phyloP scores from a whole-genome alignment of 192 early-diverging fungal genomes.

The Dimargaris cristalligena region DNA sequence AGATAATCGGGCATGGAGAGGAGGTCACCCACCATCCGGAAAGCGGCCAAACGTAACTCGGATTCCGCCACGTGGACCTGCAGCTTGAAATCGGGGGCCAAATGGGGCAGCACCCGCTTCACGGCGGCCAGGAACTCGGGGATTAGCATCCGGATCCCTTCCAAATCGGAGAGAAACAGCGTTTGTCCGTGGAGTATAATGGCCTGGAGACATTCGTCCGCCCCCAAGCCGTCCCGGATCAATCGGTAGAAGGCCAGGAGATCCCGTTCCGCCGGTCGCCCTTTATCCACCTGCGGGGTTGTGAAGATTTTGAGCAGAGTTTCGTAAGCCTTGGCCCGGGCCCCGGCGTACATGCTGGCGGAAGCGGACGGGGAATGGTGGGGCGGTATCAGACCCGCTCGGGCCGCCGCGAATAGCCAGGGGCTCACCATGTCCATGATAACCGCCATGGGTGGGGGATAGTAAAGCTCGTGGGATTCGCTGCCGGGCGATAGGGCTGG shows the following conservation, averaged over 20 bases:
- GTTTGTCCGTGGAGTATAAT: constrained; percentile 43
- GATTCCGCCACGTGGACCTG: background rate
- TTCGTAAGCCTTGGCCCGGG: constrained; percentile 3
- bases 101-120: constrained; percentile 36
- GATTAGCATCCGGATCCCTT: constrained; percentile 53
- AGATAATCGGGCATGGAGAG: background rate
- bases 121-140: constrained; percentile 57
- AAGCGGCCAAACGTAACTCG: background rate
- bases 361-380: constrained; percentile 12
- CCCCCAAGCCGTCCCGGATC: constrained; percentile 37
- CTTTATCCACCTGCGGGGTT: constrained; percentile 12
- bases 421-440: constrained; percentile 67
- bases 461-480: constrained; percentile 5
- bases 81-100: constrained; percentile 18
- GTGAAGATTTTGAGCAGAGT: background rate
- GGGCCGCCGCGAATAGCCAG: constrained; percentile 58
- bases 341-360: background rate
- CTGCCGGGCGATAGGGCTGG: background rate
- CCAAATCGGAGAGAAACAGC: constrained; percentile 46
- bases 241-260: constrained; percentile 51
- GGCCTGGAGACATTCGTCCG: constrained; percentile 42
- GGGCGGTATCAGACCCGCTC: constrained; percentile 14
- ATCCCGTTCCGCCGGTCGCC: constrained; percentile 30
- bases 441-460: constrained; percentile 50
- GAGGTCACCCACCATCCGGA: background rate